Conservation (phyloP, 2,329 filamentous ascomycete species). For the Phaeosphaeria sp. region DNA sequence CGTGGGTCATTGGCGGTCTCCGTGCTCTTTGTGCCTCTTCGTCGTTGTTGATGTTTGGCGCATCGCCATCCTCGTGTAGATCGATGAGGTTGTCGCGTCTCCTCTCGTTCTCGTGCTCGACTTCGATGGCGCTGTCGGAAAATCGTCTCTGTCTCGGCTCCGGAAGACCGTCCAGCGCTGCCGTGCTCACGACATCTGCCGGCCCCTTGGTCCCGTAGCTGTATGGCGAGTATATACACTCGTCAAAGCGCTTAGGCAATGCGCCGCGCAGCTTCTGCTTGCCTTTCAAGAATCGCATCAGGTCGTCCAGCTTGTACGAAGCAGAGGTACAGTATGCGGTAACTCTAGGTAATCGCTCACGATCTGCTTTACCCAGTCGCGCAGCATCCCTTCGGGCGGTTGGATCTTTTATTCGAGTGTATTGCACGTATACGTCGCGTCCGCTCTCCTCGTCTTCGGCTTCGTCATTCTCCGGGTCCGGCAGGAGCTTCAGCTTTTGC, state of each 20-base stretch:
- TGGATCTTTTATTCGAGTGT: conserved; percentile 96
- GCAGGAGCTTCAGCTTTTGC: conserved; percentile 96
- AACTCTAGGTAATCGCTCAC: conserved; percentile 83
- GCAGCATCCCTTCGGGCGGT: conserved; percentile 92
- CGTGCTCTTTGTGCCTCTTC: conserved; percentile 30
- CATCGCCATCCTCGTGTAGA: conserved; percentile 55
- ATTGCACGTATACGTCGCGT: conserved; percentile 95
- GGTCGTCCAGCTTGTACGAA: conserved; percentile 84
- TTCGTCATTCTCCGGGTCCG: conserved; percentile 84
- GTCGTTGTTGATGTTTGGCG: conserved; percentile 31
- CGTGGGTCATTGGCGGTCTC: conserved; percentile 34
- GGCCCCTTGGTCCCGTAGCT: conserved; percentile 67
- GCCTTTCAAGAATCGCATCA: conserved; percentile 91
- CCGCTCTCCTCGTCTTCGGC: conserved; percentile 85
- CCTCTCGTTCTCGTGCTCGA: conserved; percentile 64
- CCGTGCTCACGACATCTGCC: conserved; percentile 44
- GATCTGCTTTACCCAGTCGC: conserved; percentile 88
- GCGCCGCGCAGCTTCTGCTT: conserved; percentile 77
- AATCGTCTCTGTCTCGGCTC: conserved; percentile 67
- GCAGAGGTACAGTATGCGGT: conserved; percentile 97
- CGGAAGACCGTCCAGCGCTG: conserved; percentile 34
- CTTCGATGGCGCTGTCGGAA: conserved; percentile 73
- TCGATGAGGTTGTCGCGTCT: conserved; percentile 69
- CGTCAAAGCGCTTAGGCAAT: conserved; percentile 91
- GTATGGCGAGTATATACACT: conserved; percentile 97